Evolutionary conservation across 2,329 filamentous ascomycete genomes (phyloP).

Genomic region (Cladophialophora carrionii): DNA sequence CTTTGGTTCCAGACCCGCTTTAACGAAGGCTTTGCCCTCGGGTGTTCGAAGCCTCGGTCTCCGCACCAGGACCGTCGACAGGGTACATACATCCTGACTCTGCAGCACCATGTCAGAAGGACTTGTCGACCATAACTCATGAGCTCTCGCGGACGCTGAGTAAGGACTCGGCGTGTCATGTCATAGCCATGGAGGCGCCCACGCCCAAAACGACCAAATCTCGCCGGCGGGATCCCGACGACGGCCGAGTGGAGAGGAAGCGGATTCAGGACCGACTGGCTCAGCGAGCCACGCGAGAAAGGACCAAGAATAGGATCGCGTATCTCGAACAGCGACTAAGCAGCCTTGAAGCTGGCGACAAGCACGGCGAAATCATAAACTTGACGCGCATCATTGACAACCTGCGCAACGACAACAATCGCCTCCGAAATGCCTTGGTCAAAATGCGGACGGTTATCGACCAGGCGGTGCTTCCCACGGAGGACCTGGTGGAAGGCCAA

Average conservation of each 20-base stretch:
- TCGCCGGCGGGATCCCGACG: constrained; percentile 24
- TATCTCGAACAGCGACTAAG: constrained; percentile 32
- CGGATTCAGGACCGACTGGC: constrained; percentile 36
- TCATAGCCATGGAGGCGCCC: constrained; percentile 18
- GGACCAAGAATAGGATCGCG: constrained; percentile 38
- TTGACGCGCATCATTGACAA: constrained; percentile 31
- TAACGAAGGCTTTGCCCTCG: not conserved
- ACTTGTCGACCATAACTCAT: not conserved
- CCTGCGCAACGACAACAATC: constrained; percentile 31
- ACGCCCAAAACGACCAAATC: constrained; percentile 16
- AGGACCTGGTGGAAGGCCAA: constrained; percentile 5
- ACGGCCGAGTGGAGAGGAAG: constrained; percentile 33
- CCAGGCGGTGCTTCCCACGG: constrained; percentile 25
- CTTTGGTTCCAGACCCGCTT: not conserved
- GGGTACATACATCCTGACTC: constrained; percentile 17
- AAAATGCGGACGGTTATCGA: constrained; percentile 33
- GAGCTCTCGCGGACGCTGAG: not conserved
- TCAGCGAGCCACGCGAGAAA: constrained; percentile 38
- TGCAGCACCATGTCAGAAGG: constrained; percentile 20
- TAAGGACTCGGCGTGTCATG: constrained; percentile 12
- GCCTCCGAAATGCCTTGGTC: constrained; percentile 31
- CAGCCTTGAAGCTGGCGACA: constrained; percentile 33
- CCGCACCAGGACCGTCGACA: not conserved
- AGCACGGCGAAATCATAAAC: constrained; percentile 24
- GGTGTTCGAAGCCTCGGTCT: not conserved